Base-by-base conservation (phyloP, 1,139 yeast species). In the Tardiomyces digboiensis region DNA sequence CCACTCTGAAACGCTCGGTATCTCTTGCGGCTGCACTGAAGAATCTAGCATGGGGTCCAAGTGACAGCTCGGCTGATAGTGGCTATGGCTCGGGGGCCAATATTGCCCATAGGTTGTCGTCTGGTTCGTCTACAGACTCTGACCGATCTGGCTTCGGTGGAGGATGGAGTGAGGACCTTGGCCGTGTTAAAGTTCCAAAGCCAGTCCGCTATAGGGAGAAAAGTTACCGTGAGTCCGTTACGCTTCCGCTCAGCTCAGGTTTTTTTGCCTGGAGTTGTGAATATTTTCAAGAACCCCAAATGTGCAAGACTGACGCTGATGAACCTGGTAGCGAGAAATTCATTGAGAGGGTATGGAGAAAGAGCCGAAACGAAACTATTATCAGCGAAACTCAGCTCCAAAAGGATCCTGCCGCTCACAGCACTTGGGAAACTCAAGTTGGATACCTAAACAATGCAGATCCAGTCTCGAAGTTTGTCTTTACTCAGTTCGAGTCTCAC, bases 241-340 rank as follows among this genome's bases (percentile, higher is more conserved):
- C 48, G 7, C 45, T 67, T 41, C 89, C 95, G 0, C 64, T 81
- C 20, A 71, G 72, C 14, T 82, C 94, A 19, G 81, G 82, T 3
- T 89, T 91, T 59, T 80, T 89, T 52, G 95, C 86, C 46, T 91
- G 88, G 69, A 79, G 91, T 56, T 72, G 85, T 51, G 98, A 91
- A 59, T 89, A 88, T 59, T 91, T 89, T 66, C 96, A 89, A 58
- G 97, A 89, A 58, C 97, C 99, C 0, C 97, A 91, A 59, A 84
- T 91, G 83, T 80, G 87, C 16, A 80, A 79, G 50, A 76, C 79
- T 46, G 97, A 91, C 56, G 70, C 80, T 18, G 97, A 91, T 54
- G 96, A 89, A 59, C 95, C 96, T 0, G 98, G 97, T 0, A 85
- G 95, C 46, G 78, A 82, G 49, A 91, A 87, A 50, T 86, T 87